Percentiles rank a stretch among this genome's conserved stretches.
These are phyloP conservation scores for Trichoderma sp. DNA, from an alignment of 2,329 filamentous ascomycete genomes.

Conservation along the genomic window DNA sequence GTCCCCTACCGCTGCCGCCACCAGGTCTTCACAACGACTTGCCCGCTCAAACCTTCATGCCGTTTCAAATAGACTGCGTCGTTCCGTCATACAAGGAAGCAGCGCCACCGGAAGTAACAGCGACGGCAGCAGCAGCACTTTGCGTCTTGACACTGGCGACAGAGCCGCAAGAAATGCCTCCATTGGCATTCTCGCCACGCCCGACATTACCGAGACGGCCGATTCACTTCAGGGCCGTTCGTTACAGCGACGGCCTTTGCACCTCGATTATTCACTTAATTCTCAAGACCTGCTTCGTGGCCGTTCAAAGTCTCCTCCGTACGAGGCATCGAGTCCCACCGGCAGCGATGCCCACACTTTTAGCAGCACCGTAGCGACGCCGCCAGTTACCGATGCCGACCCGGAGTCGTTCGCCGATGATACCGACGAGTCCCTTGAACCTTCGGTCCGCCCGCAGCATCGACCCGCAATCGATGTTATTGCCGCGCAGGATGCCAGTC, in stretches of 20 bases:
- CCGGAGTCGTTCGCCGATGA: conserved; percentile 59
- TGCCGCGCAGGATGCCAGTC: conserved; percentile 79
- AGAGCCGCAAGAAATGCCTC: conserved; percentile 28
- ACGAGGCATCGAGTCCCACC: conserved; percentile 51
- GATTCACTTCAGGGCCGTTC: conserved; percentile 33
- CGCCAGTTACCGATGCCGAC: conserved; percentile 72
- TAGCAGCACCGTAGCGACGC: conserved; percentile 65
- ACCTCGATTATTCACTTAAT: conserved; percentile 43
- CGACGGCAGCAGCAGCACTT: conserved; percentile 6
- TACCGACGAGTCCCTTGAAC: conserved; percentile 48
- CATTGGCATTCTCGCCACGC: conserved; percentile 50
- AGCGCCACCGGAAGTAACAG: conserved; percentile 12
- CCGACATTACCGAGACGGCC: conserved; percentile 53
- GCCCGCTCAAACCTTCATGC: conserved; percentile 32
- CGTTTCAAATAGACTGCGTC: conserved; percentile 37
- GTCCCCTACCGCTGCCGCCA: conserved; percentile 29
- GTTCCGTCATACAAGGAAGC: conserved; percentile 33
- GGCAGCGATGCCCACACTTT: conserved; percentile 59
- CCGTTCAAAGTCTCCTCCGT: conserved; percentile 36
- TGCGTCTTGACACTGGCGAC: conserved; percentile 29
- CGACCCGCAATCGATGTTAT: conserved; percentile 63
- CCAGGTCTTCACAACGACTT: conserved; percentile 27
- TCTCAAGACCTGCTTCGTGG: conserved; percentile 46
- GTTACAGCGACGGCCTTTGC: conserved; percentile 41
- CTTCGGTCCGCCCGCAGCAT: conserved; percentile 46